Evolutionary conservation across 1,139 yeast genomes (phyloP).

Genomic region (Taiozyma sp.): DNA sequence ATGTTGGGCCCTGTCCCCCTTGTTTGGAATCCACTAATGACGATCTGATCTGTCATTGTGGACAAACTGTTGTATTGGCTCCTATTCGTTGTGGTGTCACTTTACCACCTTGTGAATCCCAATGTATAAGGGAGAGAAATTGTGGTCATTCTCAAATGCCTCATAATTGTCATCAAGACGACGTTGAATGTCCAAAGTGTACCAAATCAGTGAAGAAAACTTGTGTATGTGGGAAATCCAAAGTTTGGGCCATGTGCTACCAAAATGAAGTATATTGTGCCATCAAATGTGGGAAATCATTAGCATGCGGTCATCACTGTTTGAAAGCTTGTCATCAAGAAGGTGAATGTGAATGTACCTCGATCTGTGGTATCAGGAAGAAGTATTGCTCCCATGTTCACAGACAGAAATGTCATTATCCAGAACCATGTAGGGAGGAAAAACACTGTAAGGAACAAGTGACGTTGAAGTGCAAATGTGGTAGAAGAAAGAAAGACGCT

Average conservation of each 20-base stretch:
- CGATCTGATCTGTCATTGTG: conserved; percentile 82
- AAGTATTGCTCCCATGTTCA: conserved; percentile 62
- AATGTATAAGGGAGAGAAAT: conserved; percentile 52
- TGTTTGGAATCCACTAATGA: conserved; percentile 82
- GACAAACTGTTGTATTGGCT: conserved; percentile 72
- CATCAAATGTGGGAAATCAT: conserved; percentile 48
- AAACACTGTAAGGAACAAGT: conserved; percentile 50
- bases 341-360: conserved; percentile 45
- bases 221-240: conserved; percentile 70
- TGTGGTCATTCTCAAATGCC: conserved; percentile 79
- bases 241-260: conserved; percentile 65
- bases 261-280: conserved; percentile 74
- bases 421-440: conserved; percentile 44
- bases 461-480: conserved; percentile 58
- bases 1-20: conserved; percentile 78
- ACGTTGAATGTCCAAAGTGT: conserved; percentile 70
- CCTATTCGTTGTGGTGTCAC: conserved; percentile 88
- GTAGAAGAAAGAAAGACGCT: conserved; percentile 41
- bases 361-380: conserved; percentile 48
- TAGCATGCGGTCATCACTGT: conserved; percentile 66
- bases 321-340: conserved; percentile 42
- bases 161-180: conserved; percentile 73
- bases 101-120: conserved; percentile 63
- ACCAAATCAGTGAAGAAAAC: conserved; percentile 56
- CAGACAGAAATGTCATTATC: conserved; percentile 59